Conservation (phyloP, 2,329 filamentous ascomycete genomes). For the Trichophyton schoenleinii region DNA sequence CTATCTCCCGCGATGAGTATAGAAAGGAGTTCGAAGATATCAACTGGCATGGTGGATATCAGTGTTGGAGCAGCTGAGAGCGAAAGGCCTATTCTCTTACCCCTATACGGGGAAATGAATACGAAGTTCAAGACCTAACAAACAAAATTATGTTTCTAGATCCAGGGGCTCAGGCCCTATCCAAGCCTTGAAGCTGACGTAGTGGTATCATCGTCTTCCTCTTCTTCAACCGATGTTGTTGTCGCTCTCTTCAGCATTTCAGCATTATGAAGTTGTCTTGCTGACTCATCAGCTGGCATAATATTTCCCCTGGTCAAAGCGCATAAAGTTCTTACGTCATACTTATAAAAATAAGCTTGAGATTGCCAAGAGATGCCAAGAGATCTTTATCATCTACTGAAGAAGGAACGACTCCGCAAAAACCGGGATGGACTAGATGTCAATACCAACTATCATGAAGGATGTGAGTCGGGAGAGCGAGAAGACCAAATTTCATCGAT, state of each 20-base stretch:
- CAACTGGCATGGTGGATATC: neutral
- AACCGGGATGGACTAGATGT: neutral
- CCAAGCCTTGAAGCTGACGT: neutral
- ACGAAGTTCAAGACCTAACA: neutral
- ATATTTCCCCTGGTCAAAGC: neutral
- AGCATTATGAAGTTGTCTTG: neutral
- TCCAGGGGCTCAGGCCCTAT: neutral
- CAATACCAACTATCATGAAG: neutral
- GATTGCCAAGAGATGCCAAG: neutral
- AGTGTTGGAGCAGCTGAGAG: neutral
- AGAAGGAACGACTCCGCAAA: neutral
- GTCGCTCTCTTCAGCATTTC: neutral
- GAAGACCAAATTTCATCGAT: neutral
- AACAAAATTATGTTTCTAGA: neutral
- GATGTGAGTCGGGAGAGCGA: neutral
- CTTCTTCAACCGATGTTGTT: neutral
- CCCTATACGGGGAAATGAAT: neutral
- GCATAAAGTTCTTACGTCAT: neutral
- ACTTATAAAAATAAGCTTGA: neutral
- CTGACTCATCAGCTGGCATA: constrained; percentile 1
- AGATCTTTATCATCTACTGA: neutral
- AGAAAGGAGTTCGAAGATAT: neutral
- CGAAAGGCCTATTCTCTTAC: neutral
- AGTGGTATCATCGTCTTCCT: neutral
- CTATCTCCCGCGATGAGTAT: neutral